Conservation (phyloP, 1,284 basidiomycete species). For the Puccinia coronata region DNA sequence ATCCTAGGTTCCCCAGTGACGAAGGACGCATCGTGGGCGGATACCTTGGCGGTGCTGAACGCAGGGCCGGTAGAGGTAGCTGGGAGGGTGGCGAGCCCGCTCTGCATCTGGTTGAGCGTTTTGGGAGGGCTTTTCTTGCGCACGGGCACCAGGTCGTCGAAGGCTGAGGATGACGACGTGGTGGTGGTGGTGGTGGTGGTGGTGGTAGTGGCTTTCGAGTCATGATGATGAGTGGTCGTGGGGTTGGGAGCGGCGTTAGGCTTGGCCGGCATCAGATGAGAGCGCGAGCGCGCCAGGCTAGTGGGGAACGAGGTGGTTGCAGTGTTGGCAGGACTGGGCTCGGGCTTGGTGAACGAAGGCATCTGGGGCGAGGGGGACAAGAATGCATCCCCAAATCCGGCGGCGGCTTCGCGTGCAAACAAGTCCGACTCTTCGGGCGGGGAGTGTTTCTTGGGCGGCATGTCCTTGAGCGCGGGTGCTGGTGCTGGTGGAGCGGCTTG, state of each 20-base stretch:
- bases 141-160: conserved; percentile 38
- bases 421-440: conserved; percentile 37
- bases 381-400: conserved; percentile 46
- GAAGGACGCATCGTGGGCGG: conserved; percentile 1
- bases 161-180: neutral
- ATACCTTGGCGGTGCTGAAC: neutral
- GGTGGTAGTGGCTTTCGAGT: too few relatives aligned
- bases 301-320: neutral
- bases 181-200: too few relatives aligned
- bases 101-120: conserved; percentile 32
- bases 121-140: conserved; percentile 14
- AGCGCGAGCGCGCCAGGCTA: neutral
- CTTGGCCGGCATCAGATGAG: neutral
- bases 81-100: neutral
- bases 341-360: neutral
- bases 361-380: conserved; percentile 8
- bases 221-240: neutral
- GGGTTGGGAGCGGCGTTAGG: too few relatives aligned
- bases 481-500: neutral
- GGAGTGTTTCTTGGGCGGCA: conserved; percentile 5
- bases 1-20: neutral
- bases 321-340: neutral
- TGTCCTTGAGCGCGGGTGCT: too few relatives aligned
- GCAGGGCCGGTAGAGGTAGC: neutral
- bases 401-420: conserved; percentile 44